Evolutionary conservation across 2,329 filamentous ascomycete species (phyloP).

Genomic region (Zelopaecilomyces penicillatus): DNA sequence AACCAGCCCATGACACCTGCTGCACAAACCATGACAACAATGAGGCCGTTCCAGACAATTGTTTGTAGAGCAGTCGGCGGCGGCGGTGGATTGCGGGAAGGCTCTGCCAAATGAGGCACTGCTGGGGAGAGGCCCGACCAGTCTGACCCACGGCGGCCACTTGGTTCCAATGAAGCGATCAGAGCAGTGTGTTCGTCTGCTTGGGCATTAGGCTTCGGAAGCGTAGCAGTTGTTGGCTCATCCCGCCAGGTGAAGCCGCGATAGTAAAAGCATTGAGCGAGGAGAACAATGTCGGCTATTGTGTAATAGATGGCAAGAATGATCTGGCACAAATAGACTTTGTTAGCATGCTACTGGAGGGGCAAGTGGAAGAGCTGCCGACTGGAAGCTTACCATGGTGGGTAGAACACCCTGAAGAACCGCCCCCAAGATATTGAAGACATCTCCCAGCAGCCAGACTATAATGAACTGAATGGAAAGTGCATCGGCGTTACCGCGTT

Average conservation of each 20-base stretch:
- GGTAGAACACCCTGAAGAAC: slow-evolving; percentile 85
- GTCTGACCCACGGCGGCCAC: slow-evolving; percentile 42
- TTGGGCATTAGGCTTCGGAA: slow-evolving; percentile 30
- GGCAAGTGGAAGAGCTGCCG: background rate
- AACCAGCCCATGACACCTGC: slow-evolving; percentile 85
- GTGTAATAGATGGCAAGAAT: slow-evolving; percentile 95
- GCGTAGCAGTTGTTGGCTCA: slow-evolving; percentile 34
- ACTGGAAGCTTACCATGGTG: slow-evolving; percentile 59
- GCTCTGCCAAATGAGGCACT: slow-evolving; percentile 59
- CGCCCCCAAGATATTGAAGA: slow-evolving; percentile 94
- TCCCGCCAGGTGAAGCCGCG: slow-evolving; percentile 67
- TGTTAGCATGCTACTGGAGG: background rate
- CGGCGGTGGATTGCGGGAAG: slow-evolving; percentile 34
- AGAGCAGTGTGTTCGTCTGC: slow-evolving; percentile 47
- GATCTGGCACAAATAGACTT: slow-evolving; percentile 38
- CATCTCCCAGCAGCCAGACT: slow-evolving; percentile 87
- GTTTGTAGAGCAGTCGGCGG: slow-evolving; percentile 47
- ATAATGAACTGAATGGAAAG: slow-evolving; percentile 87
- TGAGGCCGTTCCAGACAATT: slow-evolving; percentile 63
- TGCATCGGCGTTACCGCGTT: slow-evolving; percentile 73
- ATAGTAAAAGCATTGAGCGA: slow-evolving; percentile 93
- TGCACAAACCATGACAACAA: slow-evolving; percentile 71
- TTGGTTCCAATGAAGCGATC: slow-evolving; percentile 35
- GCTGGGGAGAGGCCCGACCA: slow-evolving; percentile 68
- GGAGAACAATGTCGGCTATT: slow-evolving; percentile 78